Evolutionary conservation across 225 moss, liverwort and hornwort genomes (phyloP).

Genomic region (Pseudisothecium myosuroides): DNA sequence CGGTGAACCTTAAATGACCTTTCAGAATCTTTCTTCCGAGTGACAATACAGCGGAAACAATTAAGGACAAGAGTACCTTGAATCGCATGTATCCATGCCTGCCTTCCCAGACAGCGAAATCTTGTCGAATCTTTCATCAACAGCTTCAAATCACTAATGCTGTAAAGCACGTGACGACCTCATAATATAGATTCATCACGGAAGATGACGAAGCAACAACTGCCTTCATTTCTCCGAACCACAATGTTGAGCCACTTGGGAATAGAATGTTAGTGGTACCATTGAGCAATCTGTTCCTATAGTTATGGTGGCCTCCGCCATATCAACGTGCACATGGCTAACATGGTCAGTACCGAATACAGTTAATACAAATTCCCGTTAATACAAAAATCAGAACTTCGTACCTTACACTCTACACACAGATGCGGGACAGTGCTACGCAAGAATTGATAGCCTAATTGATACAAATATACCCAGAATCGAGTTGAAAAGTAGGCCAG

Average conservation of each 20-base stretch:
- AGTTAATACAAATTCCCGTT: neutral
- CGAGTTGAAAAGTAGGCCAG: neutral
- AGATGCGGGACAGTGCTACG: neutral
- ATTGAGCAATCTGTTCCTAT: neutral
- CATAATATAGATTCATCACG: neutral
- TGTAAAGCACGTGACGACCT: neutral
- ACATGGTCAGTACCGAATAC: neutral
- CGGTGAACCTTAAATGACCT: neutral
- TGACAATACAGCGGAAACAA: neutral
- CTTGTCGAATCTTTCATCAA: neutral
- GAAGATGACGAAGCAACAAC: neutral
- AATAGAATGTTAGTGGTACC: neutral
- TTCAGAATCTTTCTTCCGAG: neutral
- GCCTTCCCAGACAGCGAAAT: neutral
- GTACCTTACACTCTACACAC: neutral
- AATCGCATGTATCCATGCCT: neutral
- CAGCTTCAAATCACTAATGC: neutral
- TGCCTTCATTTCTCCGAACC: neutral
- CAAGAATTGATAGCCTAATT: neutral
- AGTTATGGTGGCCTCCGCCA: neutral
- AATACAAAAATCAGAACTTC: neutral
- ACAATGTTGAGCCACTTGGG: neutral
- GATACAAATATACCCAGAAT: neutral
- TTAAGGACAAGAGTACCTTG: constrained; percentile 6
- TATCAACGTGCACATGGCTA: neutral